A percentile compares a stretch with the other conserved stretches of the same genome.
Conservation (phyloP, 495 filamentous ascomycete genomes). For the Neurospora pannonica region DNA sequence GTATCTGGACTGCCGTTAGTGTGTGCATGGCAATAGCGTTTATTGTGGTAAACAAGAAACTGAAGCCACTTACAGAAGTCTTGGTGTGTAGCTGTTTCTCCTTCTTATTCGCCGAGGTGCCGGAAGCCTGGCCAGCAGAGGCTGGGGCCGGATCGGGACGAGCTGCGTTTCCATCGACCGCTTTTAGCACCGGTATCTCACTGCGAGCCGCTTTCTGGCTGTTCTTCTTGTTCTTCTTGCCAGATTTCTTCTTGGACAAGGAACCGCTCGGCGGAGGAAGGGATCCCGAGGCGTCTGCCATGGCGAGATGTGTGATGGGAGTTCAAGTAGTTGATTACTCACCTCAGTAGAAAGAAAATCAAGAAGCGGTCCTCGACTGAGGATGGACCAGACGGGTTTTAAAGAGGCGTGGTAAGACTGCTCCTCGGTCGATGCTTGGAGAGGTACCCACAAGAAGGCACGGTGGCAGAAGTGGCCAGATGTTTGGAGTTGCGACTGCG, state of each 20-base stretch:
- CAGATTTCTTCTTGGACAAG: constrained; percentile 3
- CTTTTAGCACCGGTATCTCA: constrained; percentile 1
- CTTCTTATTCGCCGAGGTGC: not conserved
- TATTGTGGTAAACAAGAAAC: not conserved
- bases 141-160: not conserved
- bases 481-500: not conserved
- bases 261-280: not conserved
- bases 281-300: not conserved
- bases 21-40: not conserved
- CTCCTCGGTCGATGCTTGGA: not conserved
- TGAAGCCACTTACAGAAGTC: constrained; percentile 2
- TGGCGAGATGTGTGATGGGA: not conserved
- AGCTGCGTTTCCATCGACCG: constrained; percentile 13
- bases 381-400: not conserved
- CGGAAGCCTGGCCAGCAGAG: not conserved
- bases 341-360: not conserved
- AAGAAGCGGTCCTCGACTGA: not conserved
- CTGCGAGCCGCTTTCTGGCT: not conserved
- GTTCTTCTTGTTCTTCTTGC: constrained; percentile 8
- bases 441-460: not conserved
- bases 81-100: not conserved
- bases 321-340: not conserved
- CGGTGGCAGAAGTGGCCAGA: not conserved
- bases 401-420: not conserved
- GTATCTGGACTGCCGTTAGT: not conserved